phyloP scores from a whole-genome alignment of 1,284 basidiomycete species.

The Coniophora puteana region DNA sequence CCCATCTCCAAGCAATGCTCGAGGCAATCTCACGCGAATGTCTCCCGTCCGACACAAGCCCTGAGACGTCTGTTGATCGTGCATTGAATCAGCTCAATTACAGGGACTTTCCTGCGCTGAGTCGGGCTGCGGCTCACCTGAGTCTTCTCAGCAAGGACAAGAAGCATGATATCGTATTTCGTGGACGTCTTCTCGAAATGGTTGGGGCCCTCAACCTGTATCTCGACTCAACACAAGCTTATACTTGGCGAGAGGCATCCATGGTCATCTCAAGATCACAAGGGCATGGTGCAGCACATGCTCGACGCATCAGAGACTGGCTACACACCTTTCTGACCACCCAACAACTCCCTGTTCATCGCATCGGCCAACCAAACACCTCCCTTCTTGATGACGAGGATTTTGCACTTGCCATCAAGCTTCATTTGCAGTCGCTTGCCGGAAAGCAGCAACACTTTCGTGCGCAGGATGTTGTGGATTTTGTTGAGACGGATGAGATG shows the following conservation, averaged over 20 bases:
- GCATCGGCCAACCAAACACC: no score
- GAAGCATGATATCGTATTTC: conserved; percentile 16
- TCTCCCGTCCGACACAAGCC: no score
- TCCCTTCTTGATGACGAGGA: conserved; percentile 12
- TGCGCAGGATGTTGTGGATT: conserved; percentile 12
- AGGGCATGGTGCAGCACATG: conserved; percentile 12
- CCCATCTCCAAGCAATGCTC: no score
- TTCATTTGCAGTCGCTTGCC: conserved; percentile 10
- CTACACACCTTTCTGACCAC: no score
- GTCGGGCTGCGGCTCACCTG: conserved; percentile 4
- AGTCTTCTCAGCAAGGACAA: conserved; percentile 11
- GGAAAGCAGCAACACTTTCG: no score
- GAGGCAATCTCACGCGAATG: no score
- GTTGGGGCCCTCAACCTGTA: conserved; percentile 27
- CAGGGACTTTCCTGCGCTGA: conserved; percentile 11
- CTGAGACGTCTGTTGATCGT: not conserved
- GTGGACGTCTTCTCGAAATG: conserved; percentile 23
- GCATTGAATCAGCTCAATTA: not conserved
- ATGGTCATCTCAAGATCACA: conserved; percentile 11
- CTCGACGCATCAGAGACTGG: no score
- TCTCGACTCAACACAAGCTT: conserved; percentile 23
- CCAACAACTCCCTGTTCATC: no score
- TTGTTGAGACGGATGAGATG: conserved; percentile 9
- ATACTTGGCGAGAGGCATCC: conserved; percentile 25
- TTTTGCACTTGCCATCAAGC: conserved; percentile 9